These are phyloP conservation scores for Chenopodium quinoa DNA, from an alignment of 148 eudicot genomes.

Conservation along the genomic window DNA sequence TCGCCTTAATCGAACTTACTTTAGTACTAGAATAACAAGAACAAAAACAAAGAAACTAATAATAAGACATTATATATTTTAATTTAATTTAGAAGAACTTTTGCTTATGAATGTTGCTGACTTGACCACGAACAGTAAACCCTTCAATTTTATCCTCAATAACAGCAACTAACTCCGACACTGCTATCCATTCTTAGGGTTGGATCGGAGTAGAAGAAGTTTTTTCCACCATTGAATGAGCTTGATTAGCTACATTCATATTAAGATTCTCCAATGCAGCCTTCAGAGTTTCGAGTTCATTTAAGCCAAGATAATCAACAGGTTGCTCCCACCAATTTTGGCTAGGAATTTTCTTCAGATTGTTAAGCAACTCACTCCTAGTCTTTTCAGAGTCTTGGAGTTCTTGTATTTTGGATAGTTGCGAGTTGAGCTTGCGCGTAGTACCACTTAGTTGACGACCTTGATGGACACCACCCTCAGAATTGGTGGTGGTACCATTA, in stretches of 20 bases:
- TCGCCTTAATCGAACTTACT: too few species aligned
- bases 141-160: too few species aligned
- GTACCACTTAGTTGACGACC: conserved; percentile 18
- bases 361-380: conserved; percentile 32
- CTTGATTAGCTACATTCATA: conserved; percentile 33
- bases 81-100: background rate
- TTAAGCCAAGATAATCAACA: conserved; percentile 34
- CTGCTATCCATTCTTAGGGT: too few species aligned
- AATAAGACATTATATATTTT: background rate
- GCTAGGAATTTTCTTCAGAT: conserved; percentile 26
- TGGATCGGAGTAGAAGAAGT: background rate
- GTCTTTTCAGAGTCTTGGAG: conserved; percentile 39
- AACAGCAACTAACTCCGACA: too few species aligned
- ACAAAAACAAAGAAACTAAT: too few species aligned
- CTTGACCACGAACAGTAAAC: too few species aligned
- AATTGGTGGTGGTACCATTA: background rate
- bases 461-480: conserved; percentile 13
- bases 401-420: conserved; percentile 36
- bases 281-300: conserved; percentile 42
- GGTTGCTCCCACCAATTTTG: conserved; percentile 61
- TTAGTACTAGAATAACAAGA: too few species aligned
- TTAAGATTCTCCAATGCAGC: conserved; percentile 56
- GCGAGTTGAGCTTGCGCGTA: conserved; percentile 34
- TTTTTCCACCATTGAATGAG: conserved; percentile 21
- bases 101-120: conserved; percentile 15